A percentile compares a stretch with the other conserved stretches of the same genome.
These are phyloP conservation scores for Petrea volubilis DNA, from an alignment of 257 asterid species.

Conservation along the genomic window DNA sequence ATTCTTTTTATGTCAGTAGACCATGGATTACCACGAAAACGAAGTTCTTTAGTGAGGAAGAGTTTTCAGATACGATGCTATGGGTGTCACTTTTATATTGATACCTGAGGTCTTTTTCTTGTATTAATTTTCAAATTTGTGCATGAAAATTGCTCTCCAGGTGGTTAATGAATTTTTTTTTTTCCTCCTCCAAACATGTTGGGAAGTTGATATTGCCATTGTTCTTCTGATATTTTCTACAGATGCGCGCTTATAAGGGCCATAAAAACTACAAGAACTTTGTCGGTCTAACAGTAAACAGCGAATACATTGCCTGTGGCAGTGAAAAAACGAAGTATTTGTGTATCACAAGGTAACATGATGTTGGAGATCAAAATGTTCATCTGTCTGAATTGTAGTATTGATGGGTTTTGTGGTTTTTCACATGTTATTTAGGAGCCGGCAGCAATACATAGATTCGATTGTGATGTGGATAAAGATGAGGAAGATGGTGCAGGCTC, in stretches of 20 bases:
- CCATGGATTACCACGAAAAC: neutral
- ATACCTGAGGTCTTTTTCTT: neutral
- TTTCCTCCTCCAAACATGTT: neutral
- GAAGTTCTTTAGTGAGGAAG: neutral
- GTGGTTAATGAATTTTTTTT: conserved; percentile 50
- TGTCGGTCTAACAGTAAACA: conserved; percentile 74
- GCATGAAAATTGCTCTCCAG: conserved; percentile 40
- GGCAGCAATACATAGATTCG: conserved; percentile 72
- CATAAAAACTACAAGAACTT: conserved; percentile 82
- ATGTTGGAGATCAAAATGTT: neutral
- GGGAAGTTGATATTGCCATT: neutral
- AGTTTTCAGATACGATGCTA: neutral
- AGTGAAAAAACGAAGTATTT: conserved; percentile 84
- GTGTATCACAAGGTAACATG: conserved; percentile 78
- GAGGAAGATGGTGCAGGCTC: conserved; percentile 56
- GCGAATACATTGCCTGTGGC: conserved; percentile 84
- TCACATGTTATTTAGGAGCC: conserved; percentile 78
- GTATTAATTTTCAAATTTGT: conserved; percentile 11
- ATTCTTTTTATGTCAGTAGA: no score
- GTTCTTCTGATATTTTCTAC: conserved; percentile 19
- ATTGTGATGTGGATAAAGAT: conserved; percentile 48
- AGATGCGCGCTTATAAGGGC: conserved; percentile 79
- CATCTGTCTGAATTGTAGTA: neutral
- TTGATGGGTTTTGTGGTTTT: neutral
- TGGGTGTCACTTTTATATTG: neutral